Base-by-base conservation (phyloP, 2,329 filamentous ascomycete genomes). In the Ampelomyces quisqualis region DNA sequence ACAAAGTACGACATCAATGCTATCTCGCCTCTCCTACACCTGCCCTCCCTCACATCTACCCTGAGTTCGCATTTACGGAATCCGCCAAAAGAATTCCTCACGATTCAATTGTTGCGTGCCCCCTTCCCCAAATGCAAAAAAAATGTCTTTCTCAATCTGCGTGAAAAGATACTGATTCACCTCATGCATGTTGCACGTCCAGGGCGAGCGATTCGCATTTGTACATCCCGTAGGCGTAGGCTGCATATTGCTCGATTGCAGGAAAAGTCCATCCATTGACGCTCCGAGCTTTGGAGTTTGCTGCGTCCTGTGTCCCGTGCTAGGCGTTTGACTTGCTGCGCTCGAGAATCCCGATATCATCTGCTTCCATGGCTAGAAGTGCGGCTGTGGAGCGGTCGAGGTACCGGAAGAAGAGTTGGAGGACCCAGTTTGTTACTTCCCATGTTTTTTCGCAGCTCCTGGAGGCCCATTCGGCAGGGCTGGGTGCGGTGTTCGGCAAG, bases 371-470 rank as follows among this genome's bases (percentile, higher is more conserved):
- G 2, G 48, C 47, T 14, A 75, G 55, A 11, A 67, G 63, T 7
- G 62, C 64, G 2, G 73, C 72, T 0, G 70, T 75, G 14, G 70
- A 65, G 33, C 70, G 67, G 45, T 77, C 74, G 2, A 74, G 51
- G 30, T 72, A 75, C 5, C 73, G 72, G 21, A 76, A 73, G 43
- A 77, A 77, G 0, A 76, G 55, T 44, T 76, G 66, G 2, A 76
- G 51, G 0, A 76, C 70, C 70, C 72, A 73, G 38, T 76, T 76
- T 10, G 72, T 72, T 7, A 76, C 55, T 34, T 75, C 72, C 74
- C 74, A 77, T 0, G 70, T 73, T 37, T 71, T 72, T 40, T 76
- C n/a, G 74, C 7, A 77, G 51, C 43, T 77, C 74, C 34, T 74
- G 68, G 0, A 77, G 49, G 0, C 74, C 73, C 13, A 77, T 49